phyloP scores from a whole-genome alignment of 23 red algal genomes.

The Porphyridium purpureum region DNA sequence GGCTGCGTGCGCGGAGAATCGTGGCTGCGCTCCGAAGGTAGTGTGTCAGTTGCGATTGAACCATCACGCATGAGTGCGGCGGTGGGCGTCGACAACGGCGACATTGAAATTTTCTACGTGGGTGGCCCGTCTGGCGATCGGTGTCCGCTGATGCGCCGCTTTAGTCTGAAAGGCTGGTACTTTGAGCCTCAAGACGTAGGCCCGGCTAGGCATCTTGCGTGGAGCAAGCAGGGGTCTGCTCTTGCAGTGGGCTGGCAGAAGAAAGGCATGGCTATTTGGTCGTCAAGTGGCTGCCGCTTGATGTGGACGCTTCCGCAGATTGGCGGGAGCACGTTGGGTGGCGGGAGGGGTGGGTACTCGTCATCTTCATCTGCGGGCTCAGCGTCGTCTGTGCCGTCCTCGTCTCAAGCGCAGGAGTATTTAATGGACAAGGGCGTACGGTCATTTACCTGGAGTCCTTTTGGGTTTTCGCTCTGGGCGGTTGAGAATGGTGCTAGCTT shows the following conservation, averaged over 20 bases:
- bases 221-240: conserved; percentile 64
- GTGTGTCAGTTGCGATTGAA: conserved; percentile 36
- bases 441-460: conserved; percentile 28
- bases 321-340: conserved; percentile 9
- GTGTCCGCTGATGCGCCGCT: conserved; percentile 28
- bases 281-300: conserved; percentile 56
- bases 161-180: conserved; percentile 54
- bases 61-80: conserved; percentile 49
- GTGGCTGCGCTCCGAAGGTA: conserved; percentile 27
- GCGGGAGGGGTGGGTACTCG: background rate
- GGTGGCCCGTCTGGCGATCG: conserved; percentile 39
- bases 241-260: conserved; percentile 73
- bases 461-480: conserved; percentile 49
- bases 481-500: too few relatives aligned
- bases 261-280: conserved; percentile 73
- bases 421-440: conserved; percentile 29
- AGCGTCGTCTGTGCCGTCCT: background rate
- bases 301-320: conserved; percentile 70
- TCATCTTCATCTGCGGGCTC: background rate
- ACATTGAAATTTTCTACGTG: conserved; percentile 64
- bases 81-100: conserved; percentile 36
- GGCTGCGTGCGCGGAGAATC: too few relatives aligned
- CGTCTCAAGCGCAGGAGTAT: background rate
- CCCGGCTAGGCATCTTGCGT: conserved; percentile 22
- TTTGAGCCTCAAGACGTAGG: conserved; percentile 64